These are phyloP conservation scores for Pilaira anomala DNA, from an alignment of 192 early-diverging fungal species.

Conservation along the genomic window DNA sequence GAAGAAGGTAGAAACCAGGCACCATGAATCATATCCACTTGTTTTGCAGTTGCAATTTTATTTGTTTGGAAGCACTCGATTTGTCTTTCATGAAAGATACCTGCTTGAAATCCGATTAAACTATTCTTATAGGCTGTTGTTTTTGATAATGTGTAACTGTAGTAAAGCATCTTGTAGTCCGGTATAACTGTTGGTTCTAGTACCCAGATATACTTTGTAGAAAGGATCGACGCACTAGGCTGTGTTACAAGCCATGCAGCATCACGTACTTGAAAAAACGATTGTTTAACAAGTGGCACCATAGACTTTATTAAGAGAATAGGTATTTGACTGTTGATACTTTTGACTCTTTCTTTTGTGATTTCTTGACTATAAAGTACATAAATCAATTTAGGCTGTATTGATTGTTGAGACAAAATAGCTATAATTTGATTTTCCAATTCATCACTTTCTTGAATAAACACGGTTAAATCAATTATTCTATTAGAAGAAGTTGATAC, in stretches of 20 bases:
- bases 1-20: slow-evolving; percentile 26
- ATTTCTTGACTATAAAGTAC: background rate
- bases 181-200: slow-evolving; percentile 1
- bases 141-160: slow-evolving; percentile 13
- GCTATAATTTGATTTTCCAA: background rate
- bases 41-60: background rate
- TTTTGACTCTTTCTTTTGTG: background rate
- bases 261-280: background rate
- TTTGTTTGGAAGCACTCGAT: background rate
- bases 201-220: background rate
- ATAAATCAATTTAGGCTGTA: background rate
- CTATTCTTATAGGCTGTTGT: slow-evolving; percentile 42
- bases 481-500: too few relatives aligned
- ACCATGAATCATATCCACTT: slow-evolving; percentile 25
- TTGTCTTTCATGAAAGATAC: slow-evolving; percentile 12
- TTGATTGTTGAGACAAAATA: background rate
- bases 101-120: slow-evolving; percentile 42
- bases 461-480: too few relatives aligned
- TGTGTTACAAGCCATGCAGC: background rate
- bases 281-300: background rate
- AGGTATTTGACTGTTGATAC: background rate
- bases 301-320: background rate
- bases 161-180: background rate
- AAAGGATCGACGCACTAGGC: background rate
- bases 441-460: background rate